Conservation (phyloP, 768 basidiomycete genomes). For the Pulveroboletus sp. region DNA sequence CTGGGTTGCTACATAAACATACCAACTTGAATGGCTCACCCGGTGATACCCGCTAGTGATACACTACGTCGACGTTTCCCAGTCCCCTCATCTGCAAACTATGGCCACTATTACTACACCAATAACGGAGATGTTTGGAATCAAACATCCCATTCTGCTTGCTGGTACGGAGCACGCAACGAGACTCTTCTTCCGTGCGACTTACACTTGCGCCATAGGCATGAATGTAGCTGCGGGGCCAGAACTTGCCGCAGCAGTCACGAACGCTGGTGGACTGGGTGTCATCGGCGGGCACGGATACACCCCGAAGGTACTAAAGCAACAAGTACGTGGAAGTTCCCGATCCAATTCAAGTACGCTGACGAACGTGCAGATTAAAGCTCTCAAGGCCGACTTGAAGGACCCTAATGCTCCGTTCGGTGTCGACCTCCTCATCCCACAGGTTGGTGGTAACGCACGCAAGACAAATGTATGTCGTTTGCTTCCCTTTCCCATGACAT, state of each 20-base stretch:
- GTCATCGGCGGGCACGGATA: constrained; percentile 90
- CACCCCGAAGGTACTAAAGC: constrained; percentile 74
- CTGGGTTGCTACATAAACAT: constrained; percentile 7
- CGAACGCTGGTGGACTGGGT: constrained; percentile 89
- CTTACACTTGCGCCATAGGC: constrained; percentile 33
- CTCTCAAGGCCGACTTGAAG: constrained; percentile 66
- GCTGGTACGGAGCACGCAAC: constrained; percentile 47
- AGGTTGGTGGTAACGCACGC: constrained; percentile 80
- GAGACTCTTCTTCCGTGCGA: constrained; percentile 35
- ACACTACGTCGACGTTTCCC: background rate
- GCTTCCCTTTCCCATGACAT: background rate
- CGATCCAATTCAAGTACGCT: background rate
- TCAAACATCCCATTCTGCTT: constrained; percentile 83
- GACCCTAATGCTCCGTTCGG: constrained; percentile 83
- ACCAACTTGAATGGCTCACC: too few relatives aligned
- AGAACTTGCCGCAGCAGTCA: constrained; percentile 89
- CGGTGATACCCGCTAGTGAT: too few relatives aligned
- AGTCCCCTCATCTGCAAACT: background rate
- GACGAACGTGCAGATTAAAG: constrained; percentile 50
- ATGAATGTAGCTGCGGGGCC: constrained; percentile 70
- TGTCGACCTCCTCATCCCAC: constrained; percentile 85
- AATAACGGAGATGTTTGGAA: constrained; percentile 84
- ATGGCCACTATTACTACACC: constrained; percentile 70
- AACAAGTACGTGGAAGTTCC: constrained; percentile 51
- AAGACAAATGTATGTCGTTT: constrained; percentile 73